Base-by-base conservation (phyloP, 768 basidiomycete species). In the Phanerochaete carnosa region DNA sequence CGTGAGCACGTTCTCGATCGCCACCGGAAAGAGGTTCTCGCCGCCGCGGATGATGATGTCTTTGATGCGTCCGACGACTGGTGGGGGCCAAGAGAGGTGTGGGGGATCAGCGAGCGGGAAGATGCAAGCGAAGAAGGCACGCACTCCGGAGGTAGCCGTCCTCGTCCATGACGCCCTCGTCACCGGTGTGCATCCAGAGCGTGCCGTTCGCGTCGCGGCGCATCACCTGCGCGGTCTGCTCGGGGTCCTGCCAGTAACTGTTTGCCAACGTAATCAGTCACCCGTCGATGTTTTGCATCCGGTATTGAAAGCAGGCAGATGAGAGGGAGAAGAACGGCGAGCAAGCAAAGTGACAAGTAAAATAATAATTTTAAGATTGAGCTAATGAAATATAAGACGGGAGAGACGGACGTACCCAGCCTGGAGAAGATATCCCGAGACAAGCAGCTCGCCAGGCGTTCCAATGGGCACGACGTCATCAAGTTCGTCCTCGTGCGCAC, bases 41-140 rank as follows among this genome's bases (percentile, higher is more conserved):
- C 92, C 92, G 19, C 90, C 92, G 23, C 92, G 87, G 63, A 94
- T 93, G 65, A 94, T 92, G 55, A 93, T 83, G 70, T 94, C 92
- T 84, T 89, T 93, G 57, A 86, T 87, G 60, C 91, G 79, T 47
- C 90, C 87, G 50, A 92, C 90, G 58, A 93, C 91, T 93, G 52
- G 45, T 23, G 52, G 33, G 33, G 51, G 12, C 32, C 46, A 26
- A 22, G 39, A 35, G 33, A 13, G 33, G 13, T 55, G 23, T 39
- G 15, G 1, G 19, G 29, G 1, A 15, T 3, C 2, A 23, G 16
- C n/a, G 49, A 58, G 13, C 7, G 26, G 19, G 9, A 9, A 11
- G 22, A 29, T 11, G 33, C 7, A 13, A 35, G 33, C 7, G 33
- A 45, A 46, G 32, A 11, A 32, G 33, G 22, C 15, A 75, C 86